These are phyloP conservation scores for Phytophthora kernoviae DNA, from an alignment of 352 stramenopile genomes.

Conservation along the genomic window DNA sequence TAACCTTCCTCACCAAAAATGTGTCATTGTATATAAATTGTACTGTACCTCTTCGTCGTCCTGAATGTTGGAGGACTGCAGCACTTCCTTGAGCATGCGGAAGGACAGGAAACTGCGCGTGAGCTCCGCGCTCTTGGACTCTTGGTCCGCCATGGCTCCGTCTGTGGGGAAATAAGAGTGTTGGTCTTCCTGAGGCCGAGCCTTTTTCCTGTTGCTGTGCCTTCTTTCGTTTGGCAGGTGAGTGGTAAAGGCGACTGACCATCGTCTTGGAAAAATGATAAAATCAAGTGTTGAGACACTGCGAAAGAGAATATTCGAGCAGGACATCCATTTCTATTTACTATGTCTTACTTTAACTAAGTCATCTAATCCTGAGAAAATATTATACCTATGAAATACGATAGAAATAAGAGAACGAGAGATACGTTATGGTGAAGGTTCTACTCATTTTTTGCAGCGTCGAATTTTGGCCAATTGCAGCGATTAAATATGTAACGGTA, in stretches of 20 bases:
- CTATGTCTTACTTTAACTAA: no score
- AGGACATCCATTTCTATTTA: no score
- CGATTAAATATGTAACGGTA: no score
- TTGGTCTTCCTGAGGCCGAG: background rate
- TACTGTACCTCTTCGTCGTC: conserved; percentile 74
- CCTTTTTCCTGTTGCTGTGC: background rate
- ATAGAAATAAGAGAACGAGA: no score
- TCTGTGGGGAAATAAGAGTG: background rate
- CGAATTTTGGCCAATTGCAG: no score
- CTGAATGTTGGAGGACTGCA: conserved; percentile 76
- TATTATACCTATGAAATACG: no score
- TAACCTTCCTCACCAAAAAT: background rate
- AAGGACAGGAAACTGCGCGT: conserved; percentile 73
- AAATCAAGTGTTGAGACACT: background rate
- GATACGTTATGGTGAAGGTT: no score
- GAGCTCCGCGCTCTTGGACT: conserved; percentile 39
- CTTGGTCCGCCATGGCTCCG: conserved; percentile 31
- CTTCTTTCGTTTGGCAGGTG: background rate
- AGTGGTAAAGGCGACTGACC: conserved; percentile 2
- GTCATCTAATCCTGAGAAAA: no score
- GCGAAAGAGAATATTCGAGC: no score
- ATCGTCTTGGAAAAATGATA: background rate
- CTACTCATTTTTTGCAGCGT: no score
- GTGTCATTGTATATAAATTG: background rate
- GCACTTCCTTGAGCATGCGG: conserved; percentile 77